Conservation (phyloP, 768 basidiomycete genomes). For the Mycena indigotica region DNA sequence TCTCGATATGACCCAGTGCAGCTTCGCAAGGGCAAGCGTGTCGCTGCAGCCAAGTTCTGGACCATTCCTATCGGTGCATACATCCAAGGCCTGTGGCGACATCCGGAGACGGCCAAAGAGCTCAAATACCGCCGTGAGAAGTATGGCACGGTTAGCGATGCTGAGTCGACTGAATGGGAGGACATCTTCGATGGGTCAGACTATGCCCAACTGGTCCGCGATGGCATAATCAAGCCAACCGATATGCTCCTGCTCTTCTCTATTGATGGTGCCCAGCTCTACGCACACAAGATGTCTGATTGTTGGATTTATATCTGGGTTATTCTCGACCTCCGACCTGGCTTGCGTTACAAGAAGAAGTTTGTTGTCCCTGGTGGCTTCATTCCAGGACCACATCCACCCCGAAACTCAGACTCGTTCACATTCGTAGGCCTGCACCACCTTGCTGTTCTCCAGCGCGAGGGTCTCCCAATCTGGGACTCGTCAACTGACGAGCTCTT, state of each 20-base stretch:
- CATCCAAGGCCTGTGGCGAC: conserved; percentile 35
- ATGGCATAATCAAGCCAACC: conserved; percentile 26
- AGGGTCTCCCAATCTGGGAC: conserved; percentile 38
- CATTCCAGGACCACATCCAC: conserved; percentile 36
- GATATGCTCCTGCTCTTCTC: conserved; percentile 40
- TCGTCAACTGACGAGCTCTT: conserved; percentile 18
- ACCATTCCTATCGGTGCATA: conserved; percentile 43
- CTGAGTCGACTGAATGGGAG: conserved; percentile 19
- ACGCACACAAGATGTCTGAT: conserved; percentile 43
- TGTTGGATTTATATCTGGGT: conserved; percentile 48
- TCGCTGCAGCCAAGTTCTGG: conserved; percentile 30
- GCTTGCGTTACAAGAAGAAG: conserved; percentile 26
- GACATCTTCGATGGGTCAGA: conserved; percentile 32
- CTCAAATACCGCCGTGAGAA: conserved; percentile 27
- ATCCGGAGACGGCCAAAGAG: conserved; percentile 19
- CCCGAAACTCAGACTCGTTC: conserved; percentile 35
- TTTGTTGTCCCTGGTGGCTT: conserved; percentile 27
- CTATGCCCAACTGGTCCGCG: conserved; percentile 24
- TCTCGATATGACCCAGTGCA: conserved; percentile 27
- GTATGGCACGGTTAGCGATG: conserved; percentile 12
- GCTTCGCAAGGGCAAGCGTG: neutral
- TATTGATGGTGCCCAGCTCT: conserved; percentile 46
- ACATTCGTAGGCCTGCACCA: conserved; percentile 38
- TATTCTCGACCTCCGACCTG: conserved; percentile 32
- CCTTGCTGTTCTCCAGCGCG: conserved; percentile 31